Evolutionary conservation across 495 filamentous ascomycete species (phyloP), one percentile per base, ranked within the genome.

Genomic region (Xylaria curta): DNA sequence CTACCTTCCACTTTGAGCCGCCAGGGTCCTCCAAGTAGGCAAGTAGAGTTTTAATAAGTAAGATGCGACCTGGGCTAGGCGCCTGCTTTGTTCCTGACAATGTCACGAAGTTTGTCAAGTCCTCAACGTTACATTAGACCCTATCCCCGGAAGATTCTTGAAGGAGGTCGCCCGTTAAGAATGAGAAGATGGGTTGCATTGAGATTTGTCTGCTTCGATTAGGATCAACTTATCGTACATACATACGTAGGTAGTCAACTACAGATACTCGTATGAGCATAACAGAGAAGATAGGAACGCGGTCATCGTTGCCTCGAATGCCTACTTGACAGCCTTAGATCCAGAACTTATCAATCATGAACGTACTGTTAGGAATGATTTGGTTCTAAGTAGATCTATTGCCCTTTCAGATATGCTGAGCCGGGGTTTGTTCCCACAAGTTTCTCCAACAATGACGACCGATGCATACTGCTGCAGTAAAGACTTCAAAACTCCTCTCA

Each of bases 361-460:
- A 51, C 21, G n/a, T 51, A 2, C 49, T 51, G 46, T 49, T n/a
- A n/a, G 6, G 6, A 8, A 49, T 5, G 7, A n/a, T 49, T 6
- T 15, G 24, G 21, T 9, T 24, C 9, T 4, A 53, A 53, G 51
- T 12, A 31, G 53, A 56, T 56, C 53, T 4, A 56, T 56, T 56
- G 26, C 53, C 53, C 53, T 31, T 56, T 12, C 6, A 17, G 53
- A 31, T 12, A 56, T 56, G 26, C 13, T 56, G 13, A 17, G n/a
- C 10, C 13, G 4, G 53, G 53, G 53, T 12, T n/a, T 2, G 53
- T 28, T 56, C 15, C 26, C 53, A 56, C 53, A 56, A 56, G 24
- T 56, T 31, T 56, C 53, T 56, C 53, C 53, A 56, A 56, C 53
- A 56, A 56, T 31, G 53, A 31, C 53, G 9, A 56, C 21, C 12